Base-by-base conservation (phyloP, 2,329 filamentous ascomycete species). In the Fusarium siculi region DNA sequence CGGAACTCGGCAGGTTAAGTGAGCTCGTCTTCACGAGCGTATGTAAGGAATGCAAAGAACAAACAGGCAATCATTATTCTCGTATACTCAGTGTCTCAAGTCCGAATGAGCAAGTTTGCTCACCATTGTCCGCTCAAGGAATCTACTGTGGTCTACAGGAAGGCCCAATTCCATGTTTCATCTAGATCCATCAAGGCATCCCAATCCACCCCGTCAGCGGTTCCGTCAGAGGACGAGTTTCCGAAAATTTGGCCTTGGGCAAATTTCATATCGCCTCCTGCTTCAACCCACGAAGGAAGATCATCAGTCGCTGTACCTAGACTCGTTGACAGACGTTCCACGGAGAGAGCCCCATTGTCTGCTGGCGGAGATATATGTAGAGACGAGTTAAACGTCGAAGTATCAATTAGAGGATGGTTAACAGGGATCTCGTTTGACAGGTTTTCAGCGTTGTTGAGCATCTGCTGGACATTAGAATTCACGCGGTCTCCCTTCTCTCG, bases 141-240 rank as follows among this genome's bases (percentile, higher is more conserved):
- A 55, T 50, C 9, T 9, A 16, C 7, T 2, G 28, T 34, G n/a
- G 39, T 59, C 28, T 62, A 77, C 11, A 74, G 23, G 9, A 76
- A 66, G 46, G 73, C 40, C 75, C 75, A 77, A 9, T 63, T 58
- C 49, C 67, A 73, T 12, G 61, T 68, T 14, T 55, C 68, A 18
- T 70, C 66, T 2, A 69, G 34, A 37, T 74, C 64, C 10, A 75
- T 63, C 66, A 76, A 61, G 21, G 57, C 47, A 3, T 77, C 70
- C 74, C 76, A 76, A 14, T 69, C 74, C 39, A 77, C 73, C 0
- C 52, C 47, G 39, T 43, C 57, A 6, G n/a, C 23, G 2, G 50
- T 56, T 1, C 55, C 52, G 4, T 53, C 30, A 19, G 59, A 43
- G 5, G 40, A 44, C 5, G 9, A 15, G n/a, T 40, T 46, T 6